Evolutionary conservation across 1,284 basidiomycete genomes (phyloP).

Genomic region (Apiotrichum sp.): DNA sequence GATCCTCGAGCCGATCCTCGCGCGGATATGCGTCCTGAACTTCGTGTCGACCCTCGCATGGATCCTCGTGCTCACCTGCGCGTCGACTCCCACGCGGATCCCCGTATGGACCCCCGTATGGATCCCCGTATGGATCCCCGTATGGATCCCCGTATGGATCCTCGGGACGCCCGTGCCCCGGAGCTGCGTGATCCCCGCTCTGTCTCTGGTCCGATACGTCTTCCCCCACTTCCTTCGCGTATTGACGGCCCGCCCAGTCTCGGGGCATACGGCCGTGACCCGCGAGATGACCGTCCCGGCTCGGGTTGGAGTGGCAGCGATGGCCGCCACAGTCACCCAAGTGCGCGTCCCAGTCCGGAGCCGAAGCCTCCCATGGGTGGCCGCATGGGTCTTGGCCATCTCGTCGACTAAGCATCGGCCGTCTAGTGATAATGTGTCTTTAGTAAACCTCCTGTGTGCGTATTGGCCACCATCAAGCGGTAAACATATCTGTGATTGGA

Average conservation of each 20-base stretch:
- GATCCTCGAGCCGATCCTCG: background rate
- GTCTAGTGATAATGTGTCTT: too few species aligned
- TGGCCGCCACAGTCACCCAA: conserved; percentile 7
- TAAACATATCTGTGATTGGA: too few species aligned
- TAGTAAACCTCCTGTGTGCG: too few species aligned
- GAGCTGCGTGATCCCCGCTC: background rate
- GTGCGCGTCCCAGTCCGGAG: conserved; percentile 8
- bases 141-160: too few species aligned
- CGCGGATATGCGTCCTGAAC: background rate
- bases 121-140: too few species aligned
- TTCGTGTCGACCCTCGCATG: background rate
- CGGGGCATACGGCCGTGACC: conserved; percentile 10
- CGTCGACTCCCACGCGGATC: background rate
- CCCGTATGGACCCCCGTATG: background rate
- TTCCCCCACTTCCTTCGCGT: conserved; percentile 11
- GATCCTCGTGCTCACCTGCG: background rate
- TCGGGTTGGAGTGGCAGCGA: conserved; percentile 12
- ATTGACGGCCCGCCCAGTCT: conserved; percentile 13
- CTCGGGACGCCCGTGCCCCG: background rate
- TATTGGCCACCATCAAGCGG: too few species aligned
- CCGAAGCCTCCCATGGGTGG: background rate
- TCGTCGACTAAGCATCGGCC: conserved; percentile 11
- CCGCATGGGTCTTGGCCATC: conserved; percentile 19
- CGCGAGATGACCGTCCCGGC: conserved; percentile 8
- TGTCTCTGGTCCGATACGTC: conserved; percentile 1